A percentile compares a stretch with the other conserved stretches of the same genome.
These are phyloP conservation scores for Melanogaster broomeanus DNA, from an alignment of 768 basidiomycete species.

Conservation along the genomic window DNA sequence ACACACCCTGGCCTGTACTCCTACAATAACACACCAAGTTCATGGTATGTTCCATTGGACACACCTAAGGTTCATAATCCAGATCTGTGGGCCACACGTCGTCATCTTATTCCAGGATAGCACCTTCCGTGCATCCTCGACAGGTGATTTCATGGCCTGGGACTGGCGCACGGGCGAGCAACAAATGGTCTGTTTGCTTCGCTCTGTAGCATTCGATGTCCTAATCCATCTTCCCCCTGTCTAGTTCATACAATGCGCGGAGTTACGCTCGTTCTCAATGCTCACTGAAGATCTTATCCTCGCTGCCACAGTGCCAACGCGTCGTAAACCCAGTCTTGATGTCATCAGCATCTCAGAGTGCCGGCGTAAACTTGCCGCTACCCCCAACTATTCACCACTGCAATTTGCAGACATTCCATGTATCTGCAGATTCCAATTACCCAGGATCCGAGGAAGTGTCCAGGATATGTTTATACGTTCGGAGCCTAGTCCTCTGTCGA, in stretches of 20 bases:
- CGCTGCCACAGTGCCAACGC: not conserved
- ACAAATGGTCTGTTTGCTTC: conserved; percentile 9
- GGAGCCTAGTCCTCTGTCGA: no score
- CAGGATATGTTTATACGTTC: conserved; percentile 19
- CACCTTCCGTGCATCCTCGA: not conserved
- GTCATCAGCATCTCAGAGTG: not conserved
- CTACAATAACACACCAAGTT: not conserved
- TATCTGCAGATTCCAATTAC: conserved; percentile 14
- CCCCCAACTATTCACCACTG: not conserved
- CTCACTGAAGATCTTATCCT: conserved; percentile 15
- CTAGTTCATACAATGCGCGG: conserved; percentile 8
- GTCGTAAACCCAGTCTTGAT: not conserved
- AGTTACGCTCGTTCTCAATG: conserved; percentile 24
- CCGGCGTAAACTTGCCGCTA: not conserved
- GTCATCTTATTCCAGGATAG: conserved; percentile 11
- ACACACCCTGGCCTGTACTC: conserved; percentile 10
- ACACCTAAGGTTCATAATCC: conserved; percentile 12
- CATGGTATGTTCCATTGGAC: not conserved
- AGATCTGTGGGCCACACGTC: conserved; percentile 17
- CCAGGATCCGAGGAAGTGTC: not conserved
- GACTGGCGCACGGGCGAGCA: conserved; percentile 22
- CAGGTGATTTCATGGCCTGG: conserved; percentile 15
- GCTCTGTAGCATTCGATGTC: no score
- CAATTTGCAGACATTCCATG: not conserved
- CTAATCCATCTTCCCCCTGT: not conserved